Evolutionary conservation across 495 filamentous ascomycete species (phyloP).

Genomic region (Cercophora samala): DNA sequence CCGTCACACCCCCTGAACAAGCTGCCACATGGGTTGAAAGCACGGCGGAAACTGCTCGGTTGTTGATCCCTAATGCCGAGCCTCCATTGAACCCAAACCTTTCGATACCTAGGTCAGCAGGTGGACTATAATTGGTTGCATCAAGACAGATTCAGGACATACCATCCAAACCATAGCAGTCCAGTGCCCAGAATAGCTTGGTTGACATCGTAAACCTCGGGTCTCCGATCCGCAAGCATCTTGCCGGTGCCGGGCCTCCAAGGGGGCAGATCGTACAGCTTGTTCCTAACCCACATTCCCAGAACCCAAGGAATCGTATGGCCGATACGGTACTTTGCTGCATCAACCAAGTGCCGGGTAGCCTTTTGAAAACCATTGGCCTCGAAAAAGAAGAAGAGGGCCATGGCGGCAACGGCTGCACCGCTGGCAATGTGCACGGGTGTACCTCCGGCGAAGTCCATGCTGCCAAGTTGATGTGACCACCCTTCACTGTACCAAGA

Average conservation of each 20-base stretch:
- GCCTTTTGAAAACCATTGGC: neutral
- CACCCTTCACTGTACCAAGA: neutral
- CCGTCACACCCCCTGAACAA: neutral
- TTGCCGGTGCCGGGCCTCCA: neutral
- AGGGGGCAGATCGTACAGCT: neutral
- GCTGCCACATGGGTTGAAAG: neutral
- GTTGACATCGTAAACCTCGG: conserved; percentile 1
- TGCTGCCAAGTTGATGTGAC: neutral
- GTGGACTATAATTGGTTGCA: too few relatives aligned
- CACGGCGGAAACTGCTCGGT: neutral
- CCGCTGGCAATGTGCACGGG: neutral
- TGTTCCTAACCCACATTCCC: neutral
- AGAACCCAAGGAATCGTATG: neutral
- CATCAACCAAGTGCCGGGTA: neutral
- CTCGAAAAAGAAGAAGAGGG: conserved; percentile 1
- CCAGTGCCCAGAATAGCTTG: neutral
- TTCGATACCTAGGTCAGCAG: too few relatives aligned
- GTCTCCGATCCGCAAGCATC: neutral
- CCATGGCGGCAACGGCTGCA: neutral
- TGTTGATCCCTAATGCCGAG: neutral
- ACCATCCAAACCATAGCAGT: neutral
- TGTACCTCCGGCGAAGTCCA: neutral
- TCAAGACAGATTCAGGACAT: too few relatives aligned
- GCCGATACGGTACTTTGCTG: neutral
- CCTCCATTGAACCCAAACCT: conserved; percentile 1